Percentiles rank a stretch among this genome's conserved stretches.
Conservation (phyloP, 2,329 filamentous ascomycete species). For the Scytalidium lignicola region DNA sequence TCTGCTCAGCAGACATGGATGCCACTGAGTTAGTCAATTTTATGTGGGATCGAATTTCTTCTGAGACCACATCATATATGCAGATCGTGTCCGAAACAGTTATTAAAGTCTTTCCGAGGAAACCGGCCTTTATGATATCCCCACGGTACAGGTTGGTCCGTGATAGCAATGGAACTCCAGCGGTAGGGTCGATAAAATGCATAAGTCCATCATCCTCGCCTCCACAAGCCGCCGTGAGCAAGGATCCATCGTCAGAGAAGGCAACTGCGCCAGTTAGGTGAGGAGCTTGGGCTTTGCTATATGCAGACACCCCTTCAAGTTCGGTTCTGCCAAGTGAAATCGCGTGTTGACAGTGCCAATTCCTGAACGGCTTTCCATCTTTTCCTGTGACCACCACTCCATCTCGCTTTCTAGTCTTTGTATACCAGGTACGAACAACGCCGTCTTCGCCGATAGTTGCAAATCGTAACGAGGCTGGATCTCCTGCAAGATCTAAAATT, state of each 20-base stretch:
- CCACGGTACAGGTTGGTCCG: constrained; percentile 64
- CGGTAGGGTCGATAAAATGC: constrained; percentile 70
- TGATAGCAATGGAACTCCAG: constrained; percentile 60
- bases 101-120: constrained; percentile 70
- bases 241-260: constrained; percentile 81
- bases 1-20: constrained; percentile 28
- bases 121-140: constrained; percentile 60
- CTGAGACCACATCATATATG: constrained; percentile 80
- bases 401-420: constrained; percentile 62
- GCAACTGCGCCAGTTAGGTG: constrained; percentile 56
- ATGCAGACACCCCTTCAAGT: constrained; percentile 24
- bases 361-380: constrained; percentile 55
- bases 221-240: constrained; percentile 65
- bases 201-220: constrained; percentile 54
- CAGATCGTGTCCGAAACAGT: constrained; percentile 67
- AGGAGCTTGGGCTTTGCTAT: constrained; percentile 18
- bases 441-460: constrained; percentile 82
- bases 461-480: constrained; percentile 67
- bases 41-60: constrained; percentile 65
- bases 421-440: constrained; percentile 74
- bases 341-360: constrained; percentile 67
- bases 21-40: constrained; percentile 42
- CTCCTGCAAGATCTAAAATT: constrained; percentile 68
- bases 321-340: constrained; percentile 41
- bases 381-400: constrained; percentile 59